These are phyloP conservation scores for Purshia tridentata DNA, from an alignment of 306 rosid species.

Conservation along the genomic window DNA sequence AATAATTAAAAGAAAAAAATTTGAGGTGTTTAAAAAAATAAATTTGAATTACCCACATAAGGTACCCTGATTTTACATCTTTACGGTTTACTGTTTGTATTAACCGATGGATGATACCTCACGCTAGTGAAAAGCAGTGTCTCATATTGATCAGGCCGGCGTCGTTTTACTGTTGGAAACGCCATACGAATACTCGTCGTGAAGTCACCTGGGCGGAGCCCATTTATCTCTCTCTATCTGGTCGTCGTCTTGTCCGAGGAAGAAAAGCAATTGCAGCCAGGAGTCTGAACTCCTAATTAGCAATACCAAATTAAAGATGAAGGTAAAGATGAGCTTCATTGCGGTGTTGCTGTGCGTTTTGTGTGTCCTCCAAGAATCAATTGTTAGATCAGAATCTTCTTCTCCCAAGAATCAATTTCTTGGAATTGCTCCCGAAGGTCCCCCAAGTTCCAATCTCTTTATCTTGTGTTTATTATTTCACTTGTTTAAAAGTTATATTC, in stretches of 20 bases:
- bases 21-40: no score
- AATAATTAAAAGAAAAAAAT: no score
- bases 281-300: no score
- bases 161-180: neutral
- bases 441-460: neutral
- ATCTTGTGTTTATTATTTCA: neutral
- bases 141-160: neutral
- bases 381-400: constrained; percentile 42
- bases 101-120: no score
- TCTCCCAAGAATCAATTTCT: constrained; percentile 47
- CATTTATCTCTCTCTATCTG: no score
- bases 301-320: constrained; percentile 19
- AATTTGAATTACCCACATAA: no score
- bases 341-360: constrained; percentile 23
- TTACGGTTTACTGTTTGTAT: no score
- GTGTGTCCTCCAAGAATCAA: constrained; percentile 21
- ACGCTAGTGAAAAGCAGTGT: neutral
- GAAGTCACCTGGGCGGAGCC: no score
- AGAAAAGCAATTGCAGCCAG: neutral
- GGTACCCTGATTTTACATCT: no score
- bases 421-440: constrained; percentile 86
- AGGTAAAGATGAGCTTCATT: constrained; percentile 27
- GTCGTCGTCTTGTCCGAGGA: neutral
- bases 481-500: neutral
- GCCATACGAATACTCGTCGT: neutral